phyloP scores from a whole-genome alignment of 148 eudicot genomes.

The Rhododendron ovatum region DNA sequence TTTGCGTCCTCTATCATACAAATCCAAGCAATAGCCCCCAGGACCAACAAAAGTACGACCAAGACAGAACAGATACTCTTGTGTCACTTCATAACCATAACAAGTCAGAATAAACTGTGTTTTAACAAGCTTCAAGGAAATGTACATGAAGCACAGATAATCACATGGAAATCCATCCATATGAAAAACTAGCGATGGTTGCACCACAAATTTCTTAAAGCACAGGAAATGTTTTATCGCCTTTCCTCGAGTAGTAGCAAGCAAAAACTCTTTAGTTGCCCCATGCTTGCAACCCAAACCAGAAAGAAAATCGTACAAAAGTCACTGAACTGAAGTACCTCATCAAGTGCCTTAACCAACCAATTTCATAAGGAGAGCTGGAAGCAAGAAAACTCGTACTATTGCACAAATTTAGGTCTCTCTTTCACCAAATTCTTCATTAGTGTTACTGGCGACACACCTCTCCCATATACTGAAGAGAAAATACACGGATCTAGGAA shows the following conservation, averaged over 20 bases:
- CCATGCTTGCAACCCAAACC: background rate
- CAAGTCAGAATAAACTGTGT: background rate
- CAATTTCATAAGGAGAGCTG: background rate
- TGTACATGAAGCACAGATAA: background rate
- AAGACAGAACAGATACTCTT: background rate
- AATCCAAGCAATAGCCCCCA: background rate
- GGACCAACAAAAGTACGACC: background rate
- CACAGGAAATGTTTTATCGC: background rate
- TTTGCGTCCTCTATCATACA: too few relatives aligned
- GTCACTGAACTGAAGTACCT: background rate
- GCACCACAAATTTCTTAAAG: background rate
- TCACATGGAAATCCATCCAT: background rate
- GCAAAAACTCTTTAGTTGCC: background rate
- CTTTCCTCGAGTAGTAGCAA: background rate
- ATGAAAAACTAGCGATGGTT: background rate
- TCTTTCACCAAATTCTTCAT: background rate
- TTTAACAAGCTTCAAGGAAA: background rate
- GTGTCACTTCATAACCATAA: background rate
- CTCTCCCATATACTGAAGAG: too few relatives aligned
- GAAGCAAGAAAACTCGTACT: background rate
- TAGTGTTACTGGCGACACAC: background rate
- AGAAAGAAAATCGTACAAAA: background rate
- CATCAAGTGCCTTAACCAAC: background rate
- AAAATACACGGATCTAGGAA: too few relatives aligned
- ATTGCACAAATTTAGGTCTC: background rate